Evolutionary conservation across 305 asterid genomes (phyloP).

Genomic region (Rubia occidens): DNA sequence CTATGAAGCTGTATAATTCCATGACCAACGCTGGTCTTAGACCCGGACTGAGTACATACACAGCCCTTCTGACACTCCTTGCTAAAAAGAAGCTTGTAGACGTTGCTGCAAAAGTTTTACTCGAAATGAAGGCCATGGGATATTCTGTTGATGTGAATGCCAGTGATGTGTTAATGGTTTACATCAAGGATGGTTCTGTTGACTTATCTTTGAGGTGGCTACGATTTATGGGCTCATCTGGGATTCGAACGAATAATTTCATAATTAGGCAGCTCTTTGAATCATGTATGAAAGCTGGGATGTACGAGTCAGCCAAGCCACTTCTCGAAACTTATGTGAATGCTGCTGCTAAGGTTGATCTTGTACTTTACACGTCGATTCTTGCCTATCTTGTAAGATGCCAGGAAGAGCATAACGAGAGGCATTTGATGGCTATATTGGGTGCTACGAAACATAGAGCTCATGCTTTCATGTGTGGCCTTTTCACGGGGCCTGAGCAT

Average conservation of each 20-base stretch:
- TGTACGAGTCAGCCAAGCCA: slow-evolving; percentile 89
- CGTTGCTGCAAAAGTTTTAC: slow-evolving; percentile 86
- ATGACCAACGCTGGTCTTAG: slow-evolving; percentile 88
- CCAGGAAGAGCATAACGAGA: slow-evolving; percentile 77
- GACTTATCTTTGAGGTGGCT: slow-evolving; percentile 95
- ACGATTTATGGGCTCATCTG: slow-evolving; percentile 88
- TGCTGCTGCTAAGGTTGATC: slow-evolving; percentile 78
- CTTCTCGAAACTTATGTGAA: slow-evolving; percentile 75
- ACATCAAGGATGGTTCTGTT: slow-evolving; percentile 77
- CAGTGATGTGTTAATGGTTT: slow-evolving; percentile 94
- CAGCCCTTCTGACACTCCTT: slow-evolving; percentile 57
- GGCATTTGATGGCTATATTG: slow-evolving; percentile 92
- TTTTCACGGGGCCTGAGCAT: slow-evolving; percentile 88
- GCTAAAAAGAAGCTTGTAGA: slow-evolving; percentile 93
- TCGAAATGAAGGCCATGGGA: slow-evolving; percentile 97
- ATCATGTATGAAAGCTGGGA: slow-evolving; percentile 86
- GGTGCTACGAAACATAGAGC: slow-evolving; percentile 84
- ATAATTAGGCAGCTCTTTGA: slow-evolving; percentile 87
- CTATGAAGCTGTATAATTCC: slow-evolving; percentile 92
- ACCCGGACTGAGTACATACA: slow-evolving; percentile 79
- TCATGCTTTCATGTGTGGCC: slow-evolving; percentile 82
- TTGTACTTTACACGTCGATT: slow-evolving; percentile 86
- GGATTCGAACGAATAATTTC: slow-evolving; percentile 87
- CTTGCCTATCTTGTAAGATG: slow-evolving; percentile 88
- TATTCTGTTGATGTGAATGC: slow-evolving; percentile 92